Percentiles rank a stretch among this genome's conserved stretches.
phyloP scores from a whole-genome alignment of 352 stramenopile species.

The Salisapilia sapeloensis region DNA sequence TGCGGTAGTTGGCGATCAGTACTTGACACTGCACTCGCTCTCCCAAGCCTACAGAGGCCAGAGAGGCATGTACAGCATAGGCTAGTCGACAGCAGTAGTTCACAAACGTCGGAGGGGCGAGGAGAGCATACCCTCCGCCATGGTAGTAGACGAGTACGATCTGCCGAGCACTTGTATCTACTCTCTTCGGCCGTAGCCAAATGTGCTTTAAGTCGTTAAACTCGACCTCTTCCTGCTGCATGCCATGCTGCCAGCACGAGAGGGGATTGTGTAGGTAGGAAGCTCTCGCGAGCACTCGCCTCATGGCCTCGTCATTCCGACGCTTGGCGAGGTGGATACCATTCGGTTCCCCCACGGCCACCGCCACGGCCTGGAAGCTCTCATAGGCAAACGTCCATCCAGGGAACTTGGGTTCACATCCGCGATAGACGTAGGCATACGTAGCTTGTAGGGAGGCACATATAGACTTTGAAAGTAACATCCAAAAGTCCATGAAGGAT shows the following conservation, averaged over 20 bases:
- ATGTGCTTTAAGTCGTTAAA: conserved; percentile 27
- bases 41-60: no score
- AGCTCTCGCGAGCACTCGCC: conserved; percentile 8
- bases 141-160: conserved; percentile 39
- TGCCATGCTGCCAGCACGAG: conserved; percentile 11
- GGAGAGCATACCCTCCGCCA: conserved; percentile 23
- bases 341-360: conserved; percentile 7
- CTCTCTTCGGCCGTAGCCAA: conserved; percentile 8
- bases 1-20: conserved; percentile 25
- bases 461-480: no score
- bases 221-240: conserved; percentile 16
- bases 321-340: conserved; percentile 20
- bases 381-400: conserved; percentile 31
- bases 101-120: conserved; percentile 12
- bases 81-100: conserved; percentile 11
- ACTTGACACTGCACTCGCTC: conserved; percentile 2
- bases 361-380: conserved; percentile 10
- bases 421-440: conserved; percentile 11
- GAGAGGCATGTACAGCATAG: no score
- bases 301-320: conserved; percentile 16
- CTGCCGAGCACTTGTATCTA: background rate
- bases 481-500: no score
- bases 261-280: no score
- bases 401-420: conserved; percentile 13
- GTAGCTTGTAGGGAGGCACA: no score